A percentile compares a stretch with the other conserved stretches of the same genome.
Evolutionary conservation across 805 yeast species (phyloP).

Genomic region (Candida corydali): DNA sequence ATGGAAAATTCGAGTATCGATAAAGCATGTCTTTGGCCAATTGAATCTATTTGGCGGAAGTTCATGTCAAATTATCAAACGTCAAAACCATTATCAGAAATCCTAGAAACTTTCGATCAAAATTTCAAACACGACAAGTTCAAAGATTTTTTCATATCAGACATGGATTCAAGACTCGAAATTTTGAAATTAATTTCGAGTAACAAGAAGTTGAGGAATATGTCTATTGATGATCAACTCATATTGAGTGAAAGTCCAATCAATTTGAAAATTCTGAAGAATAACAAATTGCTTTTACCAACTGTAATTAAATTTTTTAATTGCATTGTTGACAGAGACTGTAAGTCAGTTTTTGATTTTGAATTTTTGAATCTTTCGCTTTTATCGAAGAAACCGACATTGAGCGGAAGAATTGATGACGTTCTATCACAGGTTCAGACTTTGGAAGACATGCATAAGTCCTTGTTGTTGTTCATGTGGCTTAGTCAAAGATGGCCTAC

Average conservation of each 20-base stretch:
- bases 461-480: slow-evolving; percentile 75
- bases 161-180: slow-evolving; percentile 32
- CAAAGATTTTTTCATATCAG: slow-evolving; percentile 32
- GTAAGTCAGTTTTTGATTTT: slow-evolving; percentile 55
- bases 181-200: slow-evolving; percentile 43
- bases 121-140: slow-evolving; percentile 23
- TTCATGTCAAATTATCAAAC: slow-evolving; percentile 60
- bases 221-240: slow-evolving; percentile 54
- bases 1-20: slow-evolving; percentile 48
- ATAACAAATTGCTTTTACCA: slow-evolving; percentile 33
- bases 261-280: slow-evolving; percentile 15
- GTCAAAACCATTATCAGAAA: slow-evolving; percentile 40
- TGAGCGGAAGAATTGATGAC: slow-evolving; percentile 1
- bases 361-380: slow-evolving; percentile 25
- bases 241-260: slow-evolving; percentile 62
- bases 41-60: slow-evolving; percentile 62
- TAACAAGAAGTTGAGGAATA: slow-evolving; percentile 17
- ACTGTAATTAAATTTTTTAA: slow-evolving; percentile 44
- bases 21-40: slow-evolving; percentile 78
- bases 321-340: slow-evolving; percentile 51
- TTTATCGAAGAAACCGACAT: slow-evolving; percentile 17
- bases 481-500: slow-evolving; percentile 82
- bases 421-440: neutral
- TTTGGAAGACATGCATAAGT: slow-evolving; percentile 65
- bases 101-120: slow-evolving; percentile 46